Evolutionary conservation across 768 basidiomycete genomes (phyloP), one percentile per base, ranked within the genome.

Genomic region (Exsudoporus frostii): DNA sequence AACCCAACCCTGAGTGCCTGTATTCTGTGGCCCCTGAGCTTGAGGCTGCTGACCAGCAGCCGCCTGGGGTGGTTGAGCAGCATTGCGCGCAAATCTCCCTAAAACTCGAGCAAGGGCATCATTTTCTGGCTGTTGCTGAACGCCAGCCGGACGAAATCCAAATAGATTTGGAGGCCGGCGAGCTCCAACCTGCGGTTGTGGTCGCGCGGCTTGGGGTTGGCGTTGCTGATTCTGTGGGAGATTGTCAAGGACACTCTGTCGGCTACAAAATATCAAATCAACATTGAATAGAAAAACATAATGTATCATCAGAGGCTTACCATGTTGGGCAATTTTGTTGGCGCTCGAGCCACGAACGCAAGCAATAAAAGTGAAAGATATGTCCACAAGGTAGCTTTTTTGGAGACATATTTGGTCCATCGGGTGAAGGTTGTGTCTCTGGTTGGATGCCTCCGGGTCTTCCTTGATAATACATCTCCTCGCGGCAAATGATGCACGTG

Each of bases 261-360:
- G 88, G 65, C 90, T 91, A 51, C 42, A 32, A 38, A 25, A 48
- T 45, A 17, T 22, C 36, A 37, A 13, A 41, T 54, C 11, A 50
- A 46, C 52, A 55, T 50, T 40, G 33, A 50, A 17, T 38, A 14
- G 15, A 2, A 36, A 33, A 62, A 53, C 14, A 36, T 39, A 22
- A 39, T 30, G 5, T 29, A 15, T 17, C 14, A 41, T 45, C 53
- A 51, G 20, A 32, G 70, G 10, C 86, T 71, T 45, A 96, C 96
- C 96, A 99, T 38, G 97, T 99, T 2, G 97, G 97, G 69, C 97
- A 99, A 61, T 91, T 98, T 71, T 98, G 97, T 69, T 99, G 97
- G 40, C 97, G 81, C 71, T 99, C 97, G 25, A 99, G 80, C 97
- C 97, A 99, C 20, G 92, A 95, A 37, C 93, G 81, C 57, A 99